Percentiles rank a stretch among this genome's conserved stretches.
Evolutionary conservation across 495 filamentous ascomycete genomes (phyloP).

Genomic region (Penicillium ucsense): DNA sequence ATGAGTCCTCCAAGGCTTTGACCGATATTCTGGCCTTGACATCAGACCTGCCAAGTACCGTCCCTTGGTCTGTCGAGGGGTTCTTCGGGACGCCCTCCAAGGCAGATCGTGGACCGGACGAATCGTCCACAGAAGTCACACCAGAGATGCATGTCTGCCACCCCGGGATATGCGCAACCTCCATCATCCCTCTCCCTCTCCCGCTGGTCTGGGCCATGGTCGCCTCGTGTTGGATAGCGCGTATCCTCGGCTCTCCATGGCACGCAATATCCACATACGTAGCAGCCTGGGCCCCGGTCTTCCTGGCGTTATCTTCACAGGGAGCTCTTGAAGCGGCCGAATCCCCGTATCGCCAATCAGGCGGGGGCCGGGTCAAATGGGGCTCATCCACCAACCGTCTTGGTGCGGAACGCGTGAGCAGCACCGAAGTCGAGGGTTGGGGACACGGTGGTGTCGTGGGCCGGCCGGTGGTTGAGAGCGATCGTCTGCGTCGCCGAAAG

Average conservation of each 20-base stretch:
- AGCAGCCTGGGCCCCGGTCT: conserved; percentile 67
- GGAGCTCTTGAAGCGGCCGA: conserved; percentile 53
- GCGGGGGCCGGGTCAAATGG: conserved; percentile 70
- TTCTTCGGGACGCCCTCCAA: conserved; percentile 34
- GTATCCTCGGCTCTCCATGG: conserved; percentile 81
- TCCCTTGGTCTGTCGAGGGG: conserved; percentile 38
- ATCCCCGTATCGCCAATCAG: conserved; percentile 25
- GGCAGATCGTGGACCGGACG: conserved; percentile 3
- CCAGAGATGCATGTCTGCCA: conserved; percentile 71
- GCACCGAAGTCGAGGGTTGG: conserved; percentile 79
- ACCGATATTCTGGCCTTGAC: conserved; percentile 78
- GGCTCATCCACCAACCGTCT: conserved; percentile 53
- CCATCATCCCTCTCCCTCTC: conserved; percentile 60
- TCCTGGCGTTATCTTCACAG: conserved; percentile 66
- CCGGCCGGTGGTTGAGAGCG: conserved; percentile 29
- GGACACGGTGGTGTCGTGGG: conserved; percentile 65
- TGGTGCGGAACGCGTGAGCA: conserved; percentile 50
- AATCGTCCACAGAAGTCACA: background rate
- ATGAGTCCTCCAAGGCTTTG: conserved; percentile 78
- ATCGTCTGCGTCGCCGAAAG: conserved; percentile 43
- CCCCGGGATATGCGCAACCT: conserved; percentile 76
- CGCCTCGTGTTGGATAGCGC: conserved; percentile 56
- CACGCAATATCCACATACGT: conserved; percentile 65
- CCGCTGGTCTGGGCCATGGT: conserved; percentile 57
- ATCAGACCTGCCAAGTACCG: conserved; percentile 52